These are phyloP conservation scores for Epichloe festucae DNA, from an alignment of 2,329 filamentous ascomycete species.

Conservation along the genomic window DNA sequence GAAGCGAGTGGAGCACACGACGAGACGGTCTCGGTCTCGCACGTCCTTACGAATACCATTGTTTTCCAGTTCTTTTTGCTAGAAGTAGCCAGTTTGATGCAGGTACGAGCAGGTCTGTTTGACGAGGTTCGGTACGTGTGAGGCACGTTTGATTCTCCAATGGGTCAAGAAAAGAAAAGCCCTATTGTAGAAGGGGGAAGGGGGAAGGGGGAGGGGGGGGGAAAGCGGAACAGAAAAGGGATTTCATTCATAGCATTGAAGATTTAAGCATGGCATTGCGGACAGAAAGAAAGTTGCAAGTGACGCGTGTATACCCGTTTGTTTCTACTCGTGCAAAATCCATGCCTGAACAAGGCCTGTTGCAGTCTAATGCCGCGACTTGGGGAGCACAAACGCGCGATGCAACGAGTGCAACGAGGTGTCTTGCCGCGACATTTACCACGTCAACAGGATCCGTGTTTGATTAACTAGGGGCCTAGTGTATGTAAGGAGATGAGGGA, in stretches of 20 bases:
- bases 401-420: no score
- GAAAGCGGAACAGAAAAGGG: not conserved
- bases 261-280: not conserved
- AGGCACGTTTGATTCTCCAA: not conserved
- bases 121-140: conserved; percentile 55
- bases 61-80: conserved; percentile 70
- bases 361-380: no score
- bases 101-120: conserved; percentile 63
- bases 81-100: conserved; percentile 61
- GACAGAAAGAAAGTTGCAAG: not conserved
- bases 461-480: no score
- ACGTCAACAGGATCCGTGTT: no score
- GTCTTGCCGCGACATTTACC: no score
- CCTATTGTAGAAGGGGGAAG: no score
- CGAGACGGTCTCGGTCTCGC: conserved; percentile 54
- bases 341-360: no score
- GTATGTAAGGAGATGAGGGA: no score
- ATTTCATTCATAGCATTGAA: not conserved
- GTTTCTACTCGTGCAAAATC: not conserved
- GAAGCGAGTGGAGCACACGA: conserved; percentile 10
- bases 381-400: no score
- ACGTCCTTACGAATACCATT: conserved; percentile 67
- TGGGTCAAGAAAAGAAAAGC: no score
- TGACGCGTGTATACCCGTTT: not conserved
- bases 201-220: not conserved